Evolutionary conservation across 257 asterid genomes (phyloP), one percentile per base, ranked within the genome.

Genomic region (Nicotiana tabacum): DNA sequence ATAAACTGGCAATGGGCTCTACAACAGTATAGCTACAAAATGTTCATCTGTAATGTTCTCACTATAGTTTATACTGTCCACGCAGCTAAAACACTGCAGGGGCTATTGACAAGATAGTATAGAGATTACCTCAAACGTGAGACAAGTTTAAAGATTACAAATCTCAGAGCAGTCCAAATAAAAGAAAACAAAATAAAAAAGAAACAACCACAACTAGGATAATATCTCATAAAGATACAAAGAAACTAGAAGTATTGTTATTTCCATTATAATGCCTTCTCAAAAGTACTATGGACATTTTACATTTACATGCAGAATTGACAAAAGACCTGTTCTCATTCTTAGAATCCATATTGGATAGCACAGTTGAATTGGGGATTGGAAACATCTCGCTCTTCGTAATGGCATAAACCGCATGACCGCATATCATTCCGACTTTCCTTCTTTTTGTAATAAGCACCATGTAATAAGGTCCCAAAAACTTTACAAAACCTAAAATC

Each of bases 261-360:
- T 82, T 89, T 80, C 77, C 84, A 87, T 85, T 61, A 85, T 80
- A 86, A 68, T 82, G 84, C 62, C 86, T 88, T 83, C 90, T 86
- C 82, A 77, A n/a, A 83, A 84, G 82, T 87, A 88, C 85, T 90
- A 86, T 57, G 85, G 84, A 77, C 86, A 86, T 84, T 90, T 89
- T 87, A 92, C 90, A 83, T 85, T 89, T 92, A 90, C 95, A 91
- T 46, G 85, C 70, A 87, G 83, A 92, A 92, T 88, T 85, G 92
- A 90, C 97, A 90, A 91, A 91, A 90, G 91, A 96, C 99, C 99
- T 94, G 96, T 94, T 91, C 91, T 96, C 99, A 83, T 90, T 92
- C 91, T 87, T 96, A 96, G 97, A 90, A 92, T 88, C 91, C 96
- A 90, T 87, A 90, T 90, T 88, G 83, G 91, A 89, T 65, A 83